Evolutionary conservation across 2,329 filamentous ascomycete genomes (phyloP), one percentile per base, ranked within the genome.

Genomic region (Chalaropsis thielavioides): DNA sequence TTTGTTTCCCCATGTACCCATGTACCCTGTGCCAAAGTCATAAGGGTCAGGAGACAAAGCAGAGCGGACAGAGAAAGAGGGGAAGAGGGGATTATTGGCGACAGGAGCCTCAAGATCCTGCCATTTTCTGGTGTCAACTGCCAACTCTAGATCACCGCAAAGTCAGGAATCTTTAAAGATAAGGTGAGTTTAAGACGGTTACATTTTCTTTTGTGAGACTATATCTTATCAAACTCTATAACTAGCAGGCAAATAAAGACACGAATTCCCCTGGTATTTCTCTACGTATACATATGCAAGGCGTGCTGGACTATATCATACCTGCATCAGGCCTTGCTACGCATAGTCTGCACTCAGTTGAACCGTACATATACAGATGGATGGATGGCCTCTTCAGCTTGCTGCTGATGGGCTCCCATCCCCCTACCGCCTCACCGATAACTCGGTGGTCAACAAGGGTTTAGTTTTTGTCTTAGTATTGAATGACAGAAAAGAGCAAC

Each of bases 1-100:
- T 35, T 58, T 58, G 19, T 58, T 46, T 58, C 27, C 8, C 27
- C 54, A 35, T 58, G 13, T 58, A 58, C 8, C 27, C 54, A 35
- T 58, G 13, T 58, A 58, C 54, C 54, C 24, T 58, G 54, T 58
- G 54, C 13, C 54, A 58, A 58, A 58, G n/a, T 58, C 54, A 10
- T 27, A 58, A 56, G 51, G 27, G 17, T 38, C 54, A 58, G 54
- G 54, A 31, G 51, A 31, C 8, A 49, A 49, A 49, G 44, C n/a
- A 19, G 44, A 19, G 44, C 22, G 46, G 46, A n/a, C 19, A 17
- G 11, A 11, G 46, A 5, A 27, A 19, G 19, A 24, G 17, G 11
- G 46, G 19, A 51, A 38, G 35, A 38, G 35, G 35, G 35, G 35
- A 38, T 38, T 38, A 38, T 8, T 38, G 35, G 35, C 35, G 35